Percentiles rank a stretch among this genome's conserved stretches.
phyloP scores from a whole-genome alignment of 371 early-diverging fungal species.

The Apophysomyces sp. region DNA sequence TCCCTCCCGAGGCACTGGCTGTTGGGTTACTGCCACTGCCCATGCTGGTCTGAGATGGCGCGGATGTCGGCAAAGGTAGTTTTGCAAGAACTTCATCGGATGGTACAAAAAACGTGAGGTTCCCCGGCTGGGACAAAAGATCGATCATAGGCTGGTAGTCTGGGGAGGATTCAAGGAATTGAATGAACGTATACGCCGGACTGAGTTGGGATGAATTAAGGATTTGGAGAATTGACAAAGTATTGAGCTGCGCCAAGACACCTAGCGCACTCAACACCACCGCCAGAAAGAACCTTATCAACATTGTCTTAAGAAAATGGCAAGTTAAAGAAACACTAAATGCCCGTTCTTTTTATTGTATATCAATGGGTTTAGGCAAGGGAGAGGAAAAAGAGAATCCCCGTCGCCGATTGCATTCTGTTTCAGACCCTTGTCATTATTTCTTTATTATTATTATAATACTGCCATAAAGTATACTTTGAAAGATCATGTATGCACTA shows the following conservation, averaged over 20 bases:
- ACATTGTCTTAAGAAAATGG: background rate
- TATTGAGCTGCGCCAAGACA: conserved; percentile 9
- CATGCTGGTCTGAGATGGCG: background rate
- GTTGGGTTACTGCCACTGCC: background rate
- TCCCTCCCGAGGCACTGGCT: background rate
- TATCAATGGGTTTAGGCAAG: background rate
- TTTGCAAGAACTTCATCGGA: conserved; percentile 7
- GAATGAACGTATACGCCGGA: conserved; percentile 26
- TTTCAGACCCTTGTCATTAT: background rate
- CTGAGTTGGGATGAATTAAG: conserved; percentile 28
- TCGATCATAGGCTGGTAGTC: conserved; percentile 29
- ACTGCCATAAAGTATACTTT: background rate
- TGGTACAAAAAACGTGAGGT: conserved; percentile 36
- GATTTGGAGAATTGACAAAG: conserved; percentile 19
- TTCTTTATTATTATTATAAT: background rate
- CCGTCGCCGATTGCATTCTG: background rate
- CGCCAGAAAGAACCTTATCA: background rate
- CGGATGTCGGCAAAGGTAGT: background rate
- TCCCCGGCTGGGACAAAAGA: conserved; percentile 25
- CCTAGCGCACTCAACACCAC: background rate
- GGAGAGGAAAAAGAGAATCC: background rate
- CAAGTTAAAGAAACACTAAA: background rate
- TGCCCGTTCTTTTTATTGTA: background rate
- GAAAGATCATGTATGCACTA: background rate
- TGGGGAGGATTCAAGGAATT: conserved; percentile 23